These are phyloP conservation scores for Chrysosporium keratinophilum DNA, from an alignment of 2,329 filamentous ascomycete genomes.

Conservation along the genomic window DNA sequence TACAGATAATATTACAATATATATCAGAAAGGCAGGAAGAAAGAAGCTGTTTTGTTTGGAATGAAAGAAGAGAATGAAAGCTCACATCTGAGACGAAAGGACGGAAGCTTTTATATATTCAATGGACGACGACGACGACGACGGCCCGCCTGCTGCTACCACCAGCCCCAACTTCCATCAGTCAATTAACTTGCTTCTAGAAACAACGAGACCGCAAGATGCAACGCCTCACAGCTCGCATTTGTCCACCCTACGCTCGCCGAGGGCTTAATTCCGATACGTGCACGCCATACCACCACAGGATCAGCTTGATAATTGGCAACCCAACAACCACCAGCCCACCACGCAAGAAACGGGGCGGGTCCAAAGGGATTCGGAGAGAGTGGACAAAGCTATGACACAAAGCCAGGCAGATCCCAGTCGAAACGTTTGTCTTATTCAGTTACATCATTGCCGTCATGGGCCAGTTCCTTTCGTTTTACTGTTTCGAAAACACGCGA, in stretches of 20 bases:
- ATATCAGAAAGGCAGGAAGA: constrained; percentile 2
- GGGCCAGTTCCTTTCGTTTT: background rate
- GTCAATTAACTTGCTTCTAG: background rate
- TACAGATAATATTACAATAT: constrained; percentile 10
- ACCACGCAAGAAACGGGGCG: background rate
- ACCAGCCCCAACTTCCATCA: too few species aligned
- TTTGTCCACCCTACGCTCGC: background rate
- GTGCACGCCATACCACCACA: background rate
- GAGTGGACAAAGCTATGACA: background rate
- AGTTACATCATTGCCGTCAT: background rate
- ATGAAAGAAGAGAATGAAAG: constrained; percentile 4
- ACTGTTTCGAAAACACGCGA: too few species aligned
- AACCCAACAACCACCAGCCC: background rate
- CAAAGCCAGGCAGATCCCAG: background rate
- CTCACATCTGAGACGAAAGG: background rate
- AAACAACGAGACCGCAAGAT: background rate
- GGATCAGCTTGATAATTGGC: background rate
- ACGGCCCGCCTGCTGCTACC: too few species aligned
- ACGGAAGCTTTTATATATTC: constrained; percentile 5
- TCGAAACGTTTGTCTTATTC: background rate
- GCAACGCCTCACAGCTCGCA: constrained; percentile 5
- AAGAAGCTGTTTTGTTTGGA: background rate
- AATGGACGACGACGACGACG: background rate
- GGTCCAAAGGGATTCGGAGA: background rate
- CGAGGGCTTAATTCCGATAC: background rate